phyloP scores from a whole-genome alignment of 1,284 basidiomycete genomes.

The Heterobasidion parviporum region DNA sequence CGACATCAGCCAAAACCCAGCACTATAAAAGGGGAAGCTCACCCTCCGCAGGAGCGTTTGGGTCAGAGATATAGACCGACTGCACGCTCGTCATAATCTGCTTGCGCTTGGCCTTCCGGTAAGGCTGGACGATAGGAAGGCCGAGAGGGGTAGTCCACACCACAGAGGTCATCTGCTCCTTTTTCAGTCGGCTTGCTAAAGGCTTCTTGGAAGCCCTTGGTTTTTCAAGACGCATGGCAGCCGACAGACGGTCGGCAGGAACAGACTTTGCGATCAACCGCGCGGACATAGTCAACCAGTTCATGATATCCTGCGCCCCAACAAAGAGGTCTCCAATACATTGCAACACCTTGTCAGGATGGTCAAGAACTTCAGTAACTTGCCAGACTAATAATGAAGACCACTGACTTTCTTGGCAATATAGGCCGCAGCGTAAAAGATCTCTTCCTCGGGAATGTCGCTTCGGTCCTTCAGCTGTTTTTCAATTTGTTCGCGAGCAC shows the following conservation, averaged over 20 bases:
- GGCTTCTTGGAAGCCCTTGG: slow-evolving; percentile 9
- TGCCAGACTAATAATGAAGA: neutral
- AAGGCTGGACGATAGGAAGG: slow-evolving; percentile 94
- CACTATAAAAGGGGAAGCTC: slow-evolving; percentile 9
- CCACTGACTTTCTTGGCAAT: slow-evolving; percentile 62
- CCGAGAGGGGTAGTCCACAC: slow-evolving; percentile 96
- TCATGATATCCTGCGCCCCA: slow-evolving; percentile 88
- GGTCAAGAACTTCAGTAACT: neutral
- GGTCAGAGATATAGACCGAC: slow-evolving; percentile 91
- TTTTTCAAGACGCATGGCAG: slow-evolving; percentile 30
- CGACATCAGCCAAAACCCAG: neutral
- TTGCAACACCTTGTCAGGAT: slow-evolving; percentile 44
- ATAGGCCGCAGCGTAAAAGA: slow-evolving; percentile 77
- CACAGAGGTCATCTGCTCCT: slow-evolving; percentile 93
- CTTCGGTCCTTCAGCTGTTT: slow-evolving; percentile 77
- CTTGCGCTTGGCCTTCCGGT: slow-evolving; percentile 78
- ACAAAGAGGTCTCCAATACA: slow-evolving; percentile 92
- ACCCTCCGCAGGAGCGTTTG: slow-evolving; percentile 69
- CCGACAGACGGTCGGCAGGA: slow-evolving; percentile 64
- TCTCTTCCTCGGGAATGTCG: slow-evolving; percentile 66
- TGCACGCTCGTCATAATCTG: slow-evolving; percentile 85
- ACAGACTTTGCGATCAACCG: slow-evolving; percentile 86
- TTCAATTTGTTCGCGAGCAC: slow-evolving; percentile 93
- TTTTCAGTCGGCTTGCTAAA: slow-evolving; percentile 38
- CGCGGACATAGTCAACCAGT: slow-evolving; percentile 82